These are phyloP conservation scores for Paxillus involutus DNA, from an alignment of 768 basidiomycete species.

Conservation along the genomic window DNA sequence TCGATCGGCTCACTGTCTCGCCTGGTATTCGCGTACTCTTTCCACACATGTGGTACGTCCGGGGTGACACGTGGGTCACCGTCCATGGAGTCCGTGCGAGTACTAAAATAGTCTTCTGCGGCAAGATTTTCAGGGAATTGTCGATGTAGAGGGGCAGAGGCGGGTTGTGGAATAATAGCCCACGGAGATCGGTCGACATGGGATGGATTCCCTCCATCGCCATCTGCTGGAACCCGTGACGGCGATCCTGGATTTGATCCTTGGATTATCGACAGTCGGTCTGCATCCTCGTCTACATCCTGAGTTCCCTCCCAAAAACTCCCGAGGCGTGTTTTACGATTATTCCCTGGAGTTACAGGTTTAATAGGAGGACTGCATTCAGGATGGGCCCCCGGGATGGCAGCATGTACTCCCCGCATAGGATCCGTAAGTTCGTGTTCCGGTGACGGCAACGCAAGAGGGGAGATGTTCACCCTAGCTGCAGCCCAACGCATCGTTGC, in stretches of 20 bases:
- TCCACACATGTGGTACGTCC: constrained; percentile 24
- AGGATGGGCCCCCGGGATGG: constrained; percentile 62
- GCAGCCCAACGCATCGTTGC: constrained; percentile 89
- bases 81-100: constrained; percentile 23
- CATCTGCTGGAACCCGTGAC: constrained; percentile 3
- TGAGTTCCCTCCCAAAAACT: constrained; percentile 81
- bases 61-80: constrained; percentile 5
- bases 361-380: constrained; percentile 34
- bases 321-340: constrained; percentile 56
- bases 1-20: constrained; percentile 31
- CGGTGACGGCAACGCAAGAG: constrained; percentile 84
- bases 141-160: constrained; percentile 19
- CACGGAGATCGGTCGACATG: constrained; percentile 8
- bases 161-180: constrained; percentile 2
- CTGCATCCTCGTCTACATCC: constrained; percentile 49
- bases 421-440: constrained; percentile 93
- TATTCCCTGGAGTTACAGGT: constrained; percentile 45
- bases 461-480: constrained; percentile 78
- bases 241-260: constrained; percentile 27
- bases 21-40: constrained; percentile 23
- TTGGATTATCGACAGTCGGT: constrained; percentile 22
- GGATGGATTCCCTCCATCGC: neutral
- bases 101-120: constrained; percentile 32
- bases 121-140: constrained; percentile 24
- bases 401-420: constrained; percentile 70